These are phyloP conservation scores for Voacanga thouarsii DNA, from an alignment of 257 asterid genomes.

Conservation along the genomic window DNA sequence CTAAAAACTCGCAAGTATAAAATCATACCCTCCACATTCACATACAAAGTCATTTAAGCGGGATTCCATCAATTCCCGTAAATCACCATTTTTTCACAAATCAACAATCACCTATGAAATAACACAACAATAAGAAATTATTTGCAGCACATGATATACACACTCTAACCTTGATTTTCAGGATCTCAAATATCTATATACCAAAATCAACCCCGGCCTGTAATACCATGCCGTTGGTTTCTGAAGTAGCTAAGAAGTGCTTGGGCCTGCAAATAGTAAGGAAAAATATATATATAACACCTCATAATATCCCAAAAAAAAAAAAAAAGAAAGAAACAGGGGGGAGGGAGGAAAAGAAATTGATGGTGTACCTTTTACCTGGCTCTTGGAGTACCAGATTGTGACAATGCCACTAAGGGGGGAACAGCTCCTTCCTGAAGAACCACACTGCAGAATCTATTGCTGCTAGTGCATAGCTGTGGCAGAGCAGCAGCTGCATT, in stretches of 20 bases:
- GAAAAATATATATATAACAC: background rate
- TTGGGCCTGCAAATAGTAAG: conserved; percentile 58
- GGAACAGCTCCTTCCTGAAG: conserved; percentile 89
- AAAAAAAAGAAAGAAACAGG: background rate
- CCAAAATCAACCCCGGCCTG: conserved; percentile 54
- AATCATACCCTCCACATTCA: conserved; percentile 6
- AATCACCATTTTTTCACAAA: conserved; percentile 3
- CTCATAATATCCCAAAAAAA: conserved; percentile 2
- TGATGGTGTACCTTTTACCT: conserved; percentile 57
- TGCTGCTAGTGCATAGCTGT: conserved; percentile 73
- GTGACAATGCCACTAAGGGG: conserved; percentile 72
- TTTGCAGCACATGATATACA: conserved; percentile 29
- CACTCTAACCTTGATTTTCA: conserved; percentile 24
- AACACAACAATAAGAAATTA: conserved; percentile 15
- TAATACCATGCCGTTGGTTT: conserved; percentile 73
- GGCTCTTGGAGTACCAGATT: conserved; percentile 83
- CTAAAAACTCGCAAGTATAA: background rate
- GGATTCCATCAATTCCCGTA: conserved; percentile 8
- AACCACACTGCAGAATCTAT: conserved; percentile 62
- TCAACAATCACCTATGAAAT: background rate
- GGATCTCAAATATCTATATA: conserved; percentile 9
- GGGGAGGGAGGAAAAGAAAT: background rate
- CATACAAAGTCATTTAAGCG: conserved; percentile 13
- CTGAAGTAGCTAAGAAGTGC: conserved; percentile 70
- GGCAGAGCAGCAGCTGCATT: conserved; percentile 92